Conservation (phyloP, 306 rosid species). For the Cucumis melo region DNA sequence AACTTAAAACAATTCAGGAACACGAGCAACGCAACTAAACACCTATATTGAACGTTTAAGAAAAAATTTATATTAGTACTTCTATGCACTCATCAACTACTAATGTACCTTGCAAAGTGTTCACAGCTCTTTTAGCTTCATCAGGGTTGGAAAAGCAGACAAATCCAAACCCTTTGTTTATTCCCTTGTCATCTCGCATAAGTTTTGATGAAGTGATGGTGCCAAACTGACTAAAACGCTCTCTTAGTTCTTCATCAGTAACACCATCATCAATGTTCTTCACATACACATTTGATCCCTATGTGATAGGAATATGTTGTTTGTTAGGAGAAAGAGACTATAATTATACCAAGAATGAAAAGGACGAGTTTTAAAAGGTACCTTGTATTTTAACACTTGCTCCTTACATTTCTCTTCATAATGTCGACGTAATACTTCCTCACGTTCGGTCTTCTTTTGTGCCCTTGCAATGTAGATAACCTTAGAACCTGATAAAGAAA, state of each 20-base stretch:
- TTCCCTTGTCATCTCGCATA: slow-evolving; percentile 69
- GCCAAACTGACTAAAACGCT: slow-evolving; percentile 59
- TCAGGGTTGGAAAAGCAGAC: slow-evolving; percentile 75
- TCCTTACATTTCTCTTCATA: slow-evolving; percentile 76
- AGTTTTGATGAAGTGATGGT: slow-evolving; percentile 71
- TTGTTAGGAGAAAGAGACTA: slow-evolving; percentile 8
- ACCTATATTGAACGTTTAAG: background rate
- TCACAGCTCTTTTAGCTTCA: slow-evolving; percentile 85
- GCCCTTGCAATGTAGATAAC: slow-evolving; percentile 73
- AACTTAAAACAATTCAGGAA: background rate
- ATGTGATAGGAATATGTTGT: slow-evolving; percentile 4
- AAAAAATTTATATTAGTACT: background rate
- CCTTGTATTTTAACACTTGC: slow-evolving; percentile 53
- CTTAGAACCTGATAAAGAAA: slow-evolving; percentile 50
- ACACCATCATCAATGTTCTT: slow-evolving; percentile 74
- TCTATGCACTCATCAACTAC: background rate
- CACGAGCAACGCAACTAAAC: background rate
- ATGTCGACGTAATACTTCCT: slow-evolving; percentile 46
- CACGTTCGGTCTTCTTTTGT: slow-evolving; percentile 78
- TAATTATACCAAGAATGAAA: background rate
- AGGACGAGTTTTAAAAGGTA: slow-evolving; percentile 1
- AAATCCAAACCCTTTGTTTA: slow-evolving; percentile 83
- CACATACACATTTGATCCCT: slow-evolving; percentile 82
- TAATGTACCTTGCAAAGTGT: slow-evolving; percentile 54
- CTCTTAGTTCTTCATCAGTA: slow-evolving; percentile 47